Base-by-base conservation (phyloP, 2,329 filamentous ascomycete genomes). In the Penicillium sp. region DNA sequence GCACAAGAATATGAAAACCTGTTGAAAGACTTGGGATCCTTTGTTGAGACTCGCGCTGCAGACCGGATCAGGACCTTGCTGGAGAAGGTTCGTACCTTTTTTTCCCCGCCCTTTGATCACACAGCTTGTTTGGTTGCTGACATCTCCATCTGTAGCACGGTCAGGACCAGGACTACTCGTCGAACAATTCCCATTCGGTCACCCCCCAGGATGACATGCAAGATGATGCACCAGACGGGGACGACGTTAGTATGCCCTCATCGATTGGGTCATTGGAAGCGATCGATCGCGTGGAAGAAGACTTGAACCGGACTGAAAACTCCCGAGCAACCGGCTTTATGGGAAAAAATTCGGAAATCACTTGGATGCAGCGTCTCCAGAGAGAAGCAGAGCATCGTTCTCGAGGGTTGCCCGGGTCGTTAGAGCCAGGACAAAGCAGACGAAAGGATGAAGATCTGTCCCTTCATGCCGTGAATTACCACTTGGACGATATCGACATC, bases 331-430 rank as follows among this genome's bases (percentile, higher is more conserved):
- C 70, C 1, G 71, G 72, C 1, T 75, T 70, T 52, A 70, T 73
- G 62, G 73, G 73, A 3, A 75, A 75, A 50, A 74, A 73, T 35
- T 75, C 73, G 0, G 72, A 75, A 46, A 57, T 74, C 12, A 74
- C 68, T 12, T 76, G 73, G 73, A 67, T 75, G 57, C 72, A 75
- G 51, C 65, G 70, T 32, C 52, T 75, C 23, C 66, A 66, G 6
- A 58, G 62, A 60, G 67, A 75, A 61, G 63, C 69, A 49, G 64
- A 67, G 32, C 59, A 72, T 55, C 59, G 68, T 40, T 51, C 56
- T 8, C 63, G 49, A 49, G 62, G 59, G 37, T 43, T 66, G 42
- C 56, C 67, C 10, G 64, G 63, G 6, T 61, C 50, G 13, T 54
- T 61, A 27, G 65, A 70, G 27, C 49, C 53, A 9, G 60, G 54